Percentiles rank a stretch among this genome's conserved stretches.
These are phyloP conservation scores for Cenchrus purpureus DNA, from an alignment of 176 grass and related monocot genomes.

Conservation along the genomic window DNA sequence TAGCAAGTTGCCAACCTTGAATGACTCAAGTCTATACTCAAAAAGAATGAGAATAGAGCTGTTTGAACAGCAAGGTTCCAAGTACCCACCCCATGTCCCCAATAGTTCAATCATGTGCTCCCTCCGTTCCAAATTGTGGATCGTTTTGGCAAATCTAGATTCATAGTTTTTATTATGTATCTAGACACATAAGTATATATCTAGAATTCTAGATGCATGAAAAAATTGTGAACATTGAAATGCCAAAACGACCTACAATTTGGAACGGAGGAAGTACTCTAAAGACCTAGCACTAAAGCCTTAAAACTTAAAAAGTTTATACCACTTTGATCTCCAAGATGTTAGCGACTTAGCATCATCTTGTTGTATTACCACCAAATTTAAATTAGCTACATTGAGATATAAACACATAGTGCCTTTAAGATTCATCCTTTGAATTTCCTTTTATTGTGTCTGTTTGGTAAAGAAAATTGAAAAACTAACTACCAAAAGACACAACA, in stretches of 20 bases:
- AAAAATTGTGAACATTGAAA: too few species aligned
- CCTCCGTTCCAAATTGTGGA: too few species aligned
- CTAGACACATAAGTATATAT: too few species aligned
- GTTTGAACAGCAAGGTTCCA: slow-evolving; percentile 10
- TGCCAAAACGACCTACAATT: too few species aligned
- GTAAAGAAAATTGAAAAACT: neutral
- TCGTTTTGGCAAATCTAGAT: too few species aligned
- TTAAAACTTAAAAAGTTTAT: neutral
- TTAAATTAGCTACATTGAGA: neutral
- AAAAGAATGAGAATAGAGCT: slow-evolving; percentile 1
- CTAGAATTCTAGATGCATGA: too few species aligned
- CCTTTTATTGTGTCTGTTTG: neutral
- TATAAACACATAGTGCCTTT: neutral
- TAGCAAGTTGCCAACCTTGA: neutral
- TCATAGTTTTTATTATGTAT: too few species aligned
- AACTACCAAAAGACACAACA: neutral
- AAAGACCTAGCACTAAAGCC: neutral
- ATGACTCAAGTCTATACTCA: neutral
- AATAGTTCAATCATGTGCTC: slow-evolving; percentile 19
- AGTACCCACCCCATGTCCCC: neutral
- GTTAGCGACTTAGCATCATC: neutral
- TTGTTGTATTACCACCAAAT: neutral
- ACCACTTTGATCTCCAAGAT: neutral
- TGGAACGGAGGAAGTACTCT: neutral
- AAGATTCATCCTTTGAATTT: neutral